phyloP scores from a whole-genome alignment of 1,284 basidiomycete species.

The Apiotrichum laibachii region DNA sequence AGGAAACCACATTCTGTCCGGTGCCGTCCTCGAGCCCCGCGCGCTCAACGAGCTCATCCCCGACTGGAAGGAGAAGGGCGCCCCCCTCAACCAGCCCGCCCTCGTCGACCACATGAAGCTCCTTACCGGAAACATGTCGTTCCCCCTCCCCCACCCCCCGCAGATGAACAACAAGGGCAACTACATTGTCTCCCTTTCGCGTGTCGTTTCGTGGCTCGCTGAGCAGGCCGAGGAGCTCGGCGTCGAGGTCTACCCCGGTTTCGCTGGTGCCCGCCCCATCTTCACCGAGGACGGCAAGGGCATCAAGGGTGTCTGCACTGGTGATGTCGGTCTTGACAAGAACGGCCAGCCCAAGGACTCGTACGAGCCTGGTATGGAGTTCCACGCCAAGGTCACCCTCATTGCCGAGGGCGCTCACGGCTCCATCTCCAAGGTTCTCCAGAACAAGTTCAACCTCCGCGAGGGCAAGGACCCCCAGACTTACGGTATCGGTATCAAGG shows the following conservation, averaged over 20 bases:
- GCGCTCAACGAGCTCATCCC: constrained; percentile 91
- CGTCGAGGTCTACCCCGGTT: constrained; percentile 96
- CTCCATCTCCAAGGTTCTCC: constrained; percentile 77
- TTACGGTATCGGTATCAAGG: constrained; percentile 94
- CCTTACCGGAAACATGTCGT: constrained; percentile 67
- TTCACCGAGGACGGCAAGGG: constrained; percentile 66
- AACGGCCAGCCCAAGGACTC: constrained; percentile 74
- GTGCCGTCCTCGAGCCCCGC: constrained; percentile 89
- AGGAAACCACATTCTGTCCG: constrained; percentile 95
- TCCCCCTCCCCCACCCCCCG: constrained; percentile 92
- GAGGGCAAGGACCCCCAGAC: constrained; percentile 84
- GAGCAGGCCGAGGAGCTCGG: constrained; percentile 79
- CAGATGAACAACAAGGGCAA: constrained; percentile 96
- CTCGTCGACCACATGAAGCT: constrained; percentile 82
- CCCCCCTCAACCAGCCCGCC: constrained; percentile 72
- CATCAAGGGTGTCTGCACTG: constrained; percentile 84
- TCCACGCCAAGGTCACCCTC: constrained; percentile 89
- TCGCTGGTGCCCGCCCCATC: constrained; percentile 81
- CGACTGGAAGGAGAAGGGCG: constrained; percentile 67
- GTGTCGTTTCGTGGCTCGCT: constrained; percentile 85
- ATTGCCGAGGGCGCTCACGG: constrained; percentile 96
- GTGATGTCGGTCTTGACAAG: constrained; percentile 90
- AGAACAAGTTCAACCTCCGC: constrained; percentile 74
- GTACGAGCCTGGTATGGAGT: constrained; percentile 97
- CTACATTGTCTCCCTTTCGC: constrained; percentile 88